Conservation (phyloP, 345 rosid species). For the Gossypium raimondii region DNA sequence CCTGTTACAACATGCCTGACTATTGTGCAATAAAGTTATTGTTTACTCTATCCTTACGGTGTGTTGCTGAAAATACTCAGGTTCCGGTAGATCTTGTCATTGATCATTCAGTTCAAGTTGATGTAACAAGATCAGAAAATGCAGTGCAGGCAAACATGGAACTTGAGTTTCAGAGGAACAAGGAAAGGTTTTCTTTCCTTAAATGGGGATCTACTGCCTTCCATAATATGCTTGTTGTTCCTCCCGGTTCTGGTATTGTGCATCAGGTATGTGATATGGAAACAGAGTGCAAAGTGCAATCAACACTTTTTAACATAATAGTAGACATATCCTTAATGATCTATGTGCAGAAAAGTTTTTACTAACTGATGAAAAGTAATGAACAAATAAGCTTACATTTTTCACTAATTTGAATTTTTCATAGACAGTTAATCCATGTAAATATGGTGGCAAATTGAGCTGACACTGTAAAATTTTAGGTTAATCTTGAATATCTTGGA, state of each 20-base stretch:
- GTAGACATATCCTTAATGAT: not conserved
- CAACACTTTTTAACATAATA: not conserved
- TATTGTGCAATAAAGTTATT: not conserved
- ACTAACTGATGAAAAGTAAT: not conserved
- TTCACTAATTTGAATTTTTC: not conserved
- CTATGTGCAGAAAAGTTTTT: not conserved
- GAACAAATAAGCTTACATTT: not conserved
- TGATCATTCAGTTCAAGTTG: conserved; percentile 99
- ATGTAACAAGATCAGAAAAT: conserved; percentile 87
- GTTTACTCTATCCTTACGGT: conserved; percentile 4
- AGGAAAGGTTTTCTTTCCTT: conserved; percentile 95
- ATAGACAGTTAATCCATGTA: not conserved
- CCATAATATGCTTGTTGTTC: conserved; percentile 95
- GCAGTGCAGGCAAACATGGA: conserved; percentile 98
- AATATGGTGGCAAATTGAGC: not conserved
- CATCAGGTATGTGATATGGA: conserved; percentile 66
- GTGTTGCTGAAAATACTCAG: conserved; percentile 27
- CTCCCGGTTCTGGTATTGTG: conserved; percentile 99
- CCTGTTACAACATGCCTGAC: not conserved
- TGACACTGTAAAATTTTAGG: conserved; percentile 47
- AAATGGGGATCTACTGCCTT: conserved; percentile 97
- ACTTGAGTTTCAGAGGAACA: conserved; percentile 92
- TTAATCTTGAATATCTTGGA: conserved; percentile 95
- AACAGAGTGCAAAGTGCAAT: conserved; percentile 3
- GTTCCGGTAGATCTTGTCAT: conserved; percentile 97